Base-by-base conservation (phyloP, 805 yeast genomes). In the Kodamaea lidongshanica region DNA sequence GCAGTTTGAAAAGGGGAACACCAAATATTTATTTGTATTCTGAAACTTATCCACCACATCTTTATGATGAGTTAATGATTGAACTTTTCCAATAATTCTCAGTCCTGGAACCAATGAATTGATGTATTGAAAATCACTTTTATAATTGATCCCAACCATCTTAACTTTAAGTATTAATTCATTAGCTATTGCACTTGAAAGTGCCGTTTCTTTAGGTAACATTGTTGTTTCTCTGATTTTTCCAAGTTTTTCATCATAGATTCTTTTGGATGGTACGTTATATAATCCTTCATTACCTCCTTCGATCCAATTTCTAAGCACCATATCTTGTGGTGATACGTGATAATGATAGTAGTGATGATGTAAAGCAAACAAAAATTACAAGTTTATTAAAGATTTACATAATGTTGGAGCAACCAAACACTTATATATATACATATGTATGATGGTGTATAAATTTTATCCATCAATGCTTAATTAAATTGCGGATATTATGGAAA, bases 1-100 rank as follows among this genome's bases (percentile, higher is more conserved):
- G 25, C 58, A 55, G 30, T 46, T 46, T 19, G 39, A 39, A 22
- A 48, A 53, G 6, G 67, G 67, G 33, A 47, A 62, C 9, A 62
- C 47, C 33, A 56, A 34, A 31, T 48, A 54, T 33, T 54, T 52
- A 16, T 30, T 23, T 11, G 28, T 12, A 8, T 15, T n/a, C 13
- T 27, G 28, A 14, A 15, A 19, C 32, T 28, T 28, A 18, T 12
- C 21, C n/a, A 16, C 23, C 9, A 30, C 19, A 8, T 12, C 26
- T 3, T 28, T 26, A 13, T 32, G 36, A 22, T 27, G n/a, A 13
- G 36, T 24, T 11, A 31, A 25, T 16, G 33, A 12, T 32, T 33
- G 40, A 15, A 60, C 37, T 30, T 46, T 51, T 7, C 63, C 67
- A 6, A 62, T 41, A 28, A 56, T 50, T 14, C 53, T 50, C 27